phyloP scores from a whole-genome alignment of 2,329 filamentous ascomycete species.

The Pseudopithomyces maydicus region DNA sequence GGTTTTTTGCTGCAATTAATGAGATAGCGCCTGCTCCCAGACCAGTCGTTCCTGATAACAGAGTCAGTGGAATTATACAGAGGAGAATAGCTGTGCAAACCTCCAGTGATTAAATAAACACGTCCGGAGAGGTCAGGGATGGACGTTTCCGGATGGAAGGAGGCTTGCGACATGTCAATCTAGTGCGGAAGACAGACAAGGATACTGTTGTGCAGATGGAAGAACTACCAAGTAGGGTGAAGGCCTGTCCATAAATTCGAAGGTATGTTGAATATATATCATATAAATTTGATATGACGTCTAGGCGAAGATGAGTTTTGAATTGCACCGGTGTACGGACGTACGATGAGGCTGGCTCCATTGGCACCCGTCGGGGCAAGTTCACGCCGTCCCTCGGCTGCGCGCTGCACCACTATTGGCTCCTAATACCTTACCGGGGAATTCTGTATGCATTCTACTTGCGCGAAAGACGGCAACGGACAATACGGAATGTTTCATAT shows the following conservation, averaged over 20 bases:
- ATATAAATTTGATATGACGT: too few relatives aligned
- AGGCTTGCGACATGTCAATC: too few relatives aligned
- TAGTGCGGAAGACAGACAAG: too few relatives aligned
- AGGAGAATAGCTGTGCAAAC: not conserved
- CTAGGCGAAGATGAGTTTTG: not conserved
- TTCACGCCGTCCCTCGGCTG: not conserved
- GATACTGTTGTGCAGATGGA: too few relatives aligned
- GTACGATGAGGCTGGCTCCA: not conserved
- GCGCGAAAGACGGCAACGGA: too few relatives aligned
- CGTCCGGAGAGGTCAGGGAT: constrained; percentile 13
- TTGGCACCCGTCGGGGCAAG: not conserved
- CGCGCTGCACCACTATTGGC: not conserved
- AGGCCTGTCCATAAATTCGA: too few relatives aligned
- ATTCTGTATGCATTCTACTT: too few relatives aligned
- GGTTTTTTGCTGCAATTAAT: constrained; percentile 42
- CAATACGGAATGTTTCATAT: too few relatives aligned
- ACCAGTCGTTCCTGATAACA: constrained; percentile 5
- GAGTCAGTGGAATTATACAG: not conserved
- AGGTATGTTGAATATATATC: too few relatives aligned
- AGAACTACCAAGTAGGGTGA: too few relatives aligned
- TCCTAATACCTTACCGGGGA: too few relatives aligned
- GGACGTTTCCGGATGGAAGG: constrained; percentile 7
- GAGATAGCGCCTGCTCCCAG: constrained; percentile 45
- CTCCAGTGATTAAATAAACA: constrained; percentile 20
- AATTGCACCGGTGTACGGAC: not conserved